Percentiles rank a stretch among this genome's conserved stretches.
These are phyloP conservation scores for Pseudogymnoascus sp. DNA, from an alignment of 2,329 filamentous ascomycete species.

Conservation along the genomic window DNA sequence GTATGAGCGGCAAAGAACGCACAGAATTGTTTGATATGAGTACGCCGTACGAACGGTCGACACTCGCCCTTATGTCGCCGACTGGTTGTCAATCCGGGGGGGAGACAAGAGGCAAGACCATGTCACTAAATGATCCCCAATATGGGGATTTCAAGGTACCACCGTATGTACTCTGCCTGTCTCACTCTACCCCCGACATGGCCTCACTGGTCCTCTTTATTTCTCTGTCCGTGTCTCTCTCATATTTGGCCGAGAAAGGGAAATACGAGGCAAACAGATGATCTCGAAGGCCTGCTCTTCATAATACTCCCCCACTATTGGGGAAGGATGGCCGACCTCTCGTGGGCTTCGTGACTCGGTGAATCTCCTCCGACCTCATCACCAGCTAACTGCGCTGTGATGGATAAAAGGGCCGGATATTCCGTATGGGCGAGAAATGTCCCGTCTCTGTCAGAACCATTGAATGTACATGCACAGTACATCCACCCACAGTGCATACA, in stretches of 20 bases:
- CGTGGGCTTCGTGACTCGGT: not conserved
- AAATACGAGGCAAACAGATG: not conserved
- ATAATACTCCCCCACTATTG: not conserved
- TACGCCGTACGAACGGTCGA: not conserved
- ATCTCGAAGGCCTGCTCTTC: not conserved
- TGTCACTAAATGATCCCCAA: not conserved
- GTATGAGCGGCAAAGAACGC: not conserved
- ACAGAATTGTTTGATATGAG: not conserved
- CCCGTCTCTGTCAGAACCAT: not conserved
- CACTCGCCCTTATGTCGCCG: not conserved
- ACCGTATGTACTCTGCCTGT: slow-evolving; percentile 1
- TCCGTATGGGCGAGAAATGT: not conserved
- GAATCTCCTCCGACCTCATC: not conserved
- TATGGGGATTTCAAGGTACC: not conserved
- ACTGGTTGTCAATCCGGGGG: not conserved
- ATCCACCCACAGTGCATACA: not conserved
- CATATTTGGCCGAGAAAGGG: slow-evolving; percentile 3
- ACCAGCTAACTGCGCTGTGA: not conserved
- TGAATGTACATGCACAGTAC: not conserved
- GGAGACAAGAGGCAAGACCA: not conserved
- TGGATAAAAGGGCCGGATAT: slow-evolving; percentile 5
- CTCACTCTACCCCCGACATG: not conserved
- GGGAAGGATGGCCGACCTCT: not conserved
- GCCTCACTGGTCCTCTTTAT: not conserved
- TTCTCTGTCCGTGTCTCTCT: not conserved